phyloP scores from a whole-genome alignment of 495 filamentous ascomycete genomes.

The Rusavskia elegans region DNA sequence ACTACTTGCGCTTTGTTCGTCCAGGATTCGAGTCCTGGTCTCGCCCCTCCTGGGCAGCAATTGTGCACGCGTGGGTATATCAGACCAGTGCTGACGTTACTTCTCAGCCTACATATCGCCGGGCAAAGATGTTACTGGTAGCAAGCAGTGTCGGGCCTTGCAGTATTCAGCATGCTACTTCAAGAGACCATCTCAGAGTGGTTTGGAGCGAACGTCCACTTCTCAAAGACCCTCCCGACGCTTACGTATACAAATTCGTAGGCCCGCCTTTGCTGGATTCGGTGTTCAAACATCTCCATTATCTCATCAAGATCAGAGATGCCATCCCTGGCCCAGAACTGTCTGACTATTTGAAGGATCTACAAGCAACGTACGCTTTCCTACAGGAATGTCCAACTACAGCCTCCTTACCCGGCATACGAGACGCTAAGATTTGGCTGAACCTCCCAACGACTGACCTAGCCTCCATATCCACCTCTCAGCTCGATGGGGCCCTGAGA shows the following conservation, averaged over 20 bases:
- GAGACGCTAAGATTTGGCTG: constrained; percentile 10
- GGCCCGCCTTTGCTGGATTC: too few species aligned
- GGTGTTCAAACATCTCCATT: constrained; percentile 14
- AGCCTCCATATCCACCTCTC: neutral
- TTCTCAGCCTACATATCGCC: constrained; percentile 10
- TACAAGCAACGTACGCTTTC: constrained; percentile 12
- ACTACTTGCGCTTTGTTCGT: constrained; percentile 1
- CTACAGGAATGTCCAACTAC: constrained; percentile 10
- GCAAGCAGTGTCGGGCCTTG: constrained; percentile 1
- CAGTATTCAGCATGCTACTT: constrained; percentile 5
- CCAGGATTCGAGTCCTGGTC: constrained; percentile 1
- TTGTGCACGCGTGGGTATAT: constrained; percentile 10
- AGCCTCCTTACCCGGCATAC: constrained; percentile 2
- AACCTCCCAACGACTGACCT: constrained; percentile 12
- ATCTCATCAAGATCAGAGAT: constrained; percentile 4
- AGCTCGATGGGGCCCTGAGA: constrained; percentile 8
- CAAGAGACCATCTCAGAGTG: constrained; percentile 2
- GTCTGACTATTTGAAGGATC: constrained; percentile 13
- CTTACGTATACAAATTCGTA: constrained; percentile 3
- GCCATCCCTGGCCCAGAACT: constrained; percentile 4
- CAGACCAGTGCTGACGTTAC: neutral
- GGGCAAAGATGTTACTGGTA: constrained; percentile 7
- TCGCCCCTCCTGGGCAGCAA: constrained; percentile 2
- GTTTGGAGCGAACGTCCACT: constrained; percentile 15
- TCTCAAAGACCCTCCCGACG: constrained; percentile 5